Evolutionary conservation across 345 rosid species (phyloP), one percentile per base, ranked within the genome.

Genomic region (Eucalyptus dawsonii): DNA sequence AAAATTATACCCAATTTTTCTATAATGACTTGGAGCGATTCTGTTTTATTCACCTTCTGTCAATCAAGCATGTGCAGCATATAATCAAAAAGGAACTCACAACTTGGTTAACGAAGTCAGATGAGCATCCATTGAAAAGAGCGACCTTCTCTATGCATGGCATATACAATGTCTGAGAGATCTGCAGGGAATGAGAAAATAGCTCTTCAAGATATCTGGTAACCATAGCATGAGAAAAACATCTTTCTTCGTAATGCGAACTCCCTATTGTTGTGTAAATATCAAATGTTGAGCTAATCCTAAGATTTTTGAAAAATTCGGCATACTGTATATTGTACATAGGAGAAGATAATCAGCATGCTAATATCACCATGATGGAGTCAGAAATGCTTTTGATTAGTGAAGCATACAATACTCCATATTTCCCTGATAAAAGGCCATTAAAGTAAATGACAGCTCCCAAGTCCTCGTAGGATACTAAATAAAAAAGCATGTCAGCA

Each of bases 81-180:
- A 54, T 37, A 50, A 87, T 54, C 12, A 37, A 76, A 85, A 47
- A 53, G 88, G 62, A 69, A 92, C 98, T 94, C 92, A 96, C 99
- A 72, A 98, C 95, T 92, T 98, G 99, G 89, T 94, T 96, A 37
- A 98, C 94, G 86, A 98, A 95, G 92, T 97, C 99, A 4, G 94
- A 86, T 24, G 99, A 97, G 90, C 99, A 98, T 87, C 92, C 99
- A 88, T 91, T 92, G 86, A 98, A 95, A 62, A 98, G 95, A 53
- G 94, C 72, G 86, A 96, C 91, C 76, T 94, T 92, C 91, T 95
- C 91, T 65, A 97, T 92, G 88, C 88, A 95, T 45, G 95, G 94
- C 93, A 93, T 44, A 89, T 95, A 98, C 86, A 98, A 92, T 16
- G 89, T 88, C 87, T 96, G 96, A 2, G 97, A 95, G 89, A 98